These are phyloP conservation scores for Telopea speciosissima DNA, from an alignment of 177 flowering plant species.

Conservation along the genomic window DNA sequence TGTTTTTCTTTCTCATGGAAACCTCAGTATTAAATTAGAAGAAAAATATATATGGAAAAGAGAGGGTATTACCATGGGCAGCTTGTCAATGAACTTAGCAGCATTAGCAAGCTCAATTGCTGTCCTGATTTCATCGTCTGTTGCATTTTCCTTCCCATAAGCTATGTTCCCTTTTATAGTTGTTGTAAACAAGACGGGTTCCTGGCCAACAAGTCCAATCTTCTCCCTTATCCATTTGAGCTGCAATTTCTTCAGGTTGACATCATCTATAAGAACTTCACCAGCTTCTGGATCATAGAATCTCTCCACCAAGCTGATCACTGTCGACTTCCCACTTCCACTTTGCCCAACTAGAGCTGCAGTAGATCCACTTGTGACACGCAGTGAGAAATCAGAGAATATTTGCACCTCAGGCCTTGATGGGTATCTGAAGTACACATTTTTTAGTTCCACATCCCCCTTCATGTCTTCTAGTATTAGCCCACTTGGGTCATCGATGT, in stretches of 20 bases:
- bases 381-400: conserved; percentile 54
- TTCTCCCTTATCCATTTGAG: conserved; percentile 58
- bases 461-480: conserved; percentile 37
- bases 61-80: conserved; percentile 39
- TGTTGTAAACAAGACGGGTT: conserved; percentile 57
- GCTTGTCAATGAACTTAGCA: conserved; percentile 56
- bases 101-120: conserved; percentile 69
- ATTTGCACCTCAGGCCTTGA: conserved; percentile 67
- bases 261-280: conserved; percentile 59
- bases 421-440: conserved; percentile 61
- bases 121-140: conserved; percentile 42
- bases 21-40: neutral
- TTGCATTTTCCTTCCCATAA: conserved; percentile 61
- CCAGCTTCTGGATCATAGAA: conserved; percentile 73
- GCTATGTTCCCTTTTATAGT: conserved; percentile 53
- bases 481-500: conserved; percentile 43
- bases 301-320: conserved; percentile 55
- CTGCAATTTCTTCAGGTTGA: conserved; percentile 41
- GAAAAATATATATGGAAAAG: neutral
- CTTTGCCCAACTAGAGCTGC: conserved; percentile 74
- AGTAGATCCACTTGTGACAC: conserved; percentile 45
- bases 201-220: conserved; percentile 73
- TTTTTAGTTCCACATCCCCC: conserved; percentile 58
- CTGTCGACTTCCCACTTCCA: conserved; percentile 84
- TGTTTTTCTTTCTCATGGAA: too few species aligned